Evolutionary conservation across 129 eudicot species (phyloP).

Genomic region (Deinandra increscens): DNA sequence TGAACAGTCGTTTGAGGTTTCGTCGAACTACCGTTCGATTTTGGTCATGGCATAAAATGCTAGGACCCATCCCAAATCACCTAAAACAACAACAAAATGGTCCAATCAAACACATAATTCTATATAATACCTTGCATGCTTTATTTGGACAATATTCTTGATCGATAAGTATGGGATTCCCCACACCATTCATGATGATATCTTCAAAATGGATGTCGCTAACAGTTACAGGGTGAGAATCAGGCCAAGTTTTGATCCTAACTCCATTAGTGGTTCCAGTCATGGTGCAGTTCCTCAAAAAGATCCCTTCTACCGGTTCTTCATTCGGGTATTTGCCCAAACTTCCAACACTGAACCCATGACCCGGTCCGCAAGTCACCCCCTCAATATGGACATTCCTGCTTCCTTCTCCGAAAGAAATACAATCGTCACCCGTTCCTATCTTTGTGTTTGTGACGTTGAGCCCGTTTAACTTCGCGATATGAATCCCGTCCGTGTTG

Average conservation of each 20-base stretch:
- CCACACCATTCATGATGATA: constrained; percentile 40
- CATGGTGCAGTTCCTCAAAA: constrained; percentile 42
- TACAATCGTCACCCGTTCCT: constrained; percentile 61
- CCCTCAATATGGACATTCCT: constrained; percentile 36
- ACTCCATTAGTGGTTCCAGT: constrained; percentile 43
- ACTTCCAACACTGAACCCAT: constrained; percentile 60
- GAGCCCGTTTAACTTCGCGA: constrained; percentile 32
- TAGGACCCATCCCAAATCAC: too few relatives aligned
- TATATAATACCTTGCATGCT: constrained; percentile 24
- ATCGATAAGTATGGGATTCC: constrained; percentile 48
- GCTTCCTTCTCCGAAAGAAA: constrained; percentile 68
- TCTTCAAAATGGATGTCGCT: constrained; percentile 49
- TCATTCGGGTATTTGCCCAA: constrained; percentile 46
- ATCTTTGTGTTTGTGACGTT: constrained; percentile 37
- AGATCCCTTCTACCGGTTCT: constrained; percentile 37
- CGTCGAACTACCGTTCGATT: too few relatives aligned
- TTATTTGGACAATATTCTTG: constrained; percentile 44
- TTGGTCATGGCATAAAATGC: too few relatives aligned
- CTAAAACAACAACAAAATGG: too few relatives aligned
- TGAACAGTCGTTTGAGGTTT: too few relatives aligned
- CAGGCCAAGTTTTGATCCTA: constrained; percentile 51
- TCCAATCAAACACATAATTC: neutral
- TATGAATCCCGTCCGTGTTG: constrained; percentile 67
- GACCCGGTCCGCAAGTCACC: constrained; percentile 74
- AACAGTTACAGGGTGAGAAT: constrained; percentile 13